A percentile compares a stretch with the other conserved stretches of the same genome.
Evolutionary conservation across 1,284 basidiomycete genomes (phyloP).

Genomic region (Leccinum angustisporum): DNA sequence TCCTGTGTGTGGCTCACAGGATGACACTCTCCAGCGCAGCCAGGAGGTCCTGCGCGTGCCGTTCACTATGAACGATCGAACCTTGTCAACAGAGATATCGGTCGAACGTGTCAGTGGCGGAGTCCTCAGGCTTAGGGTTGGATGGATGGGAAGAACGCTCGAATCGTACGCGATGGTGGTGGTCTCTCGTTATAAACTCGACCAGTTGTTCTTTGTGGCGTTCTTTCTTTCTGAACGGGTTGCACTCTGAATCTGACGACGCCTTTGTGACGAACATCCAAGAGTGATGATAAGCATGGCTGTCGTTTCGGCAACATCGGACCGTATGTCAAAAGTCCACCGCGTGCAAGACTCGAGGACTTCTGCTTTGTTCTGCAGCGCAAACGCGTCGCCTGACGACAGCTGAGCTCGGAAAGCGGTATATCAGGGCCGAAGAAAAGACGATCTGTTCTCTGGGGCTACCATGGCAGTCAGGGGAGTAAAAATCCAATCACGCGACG

Average conservation of each 20-base stretch:
- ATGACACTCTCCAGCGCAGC: neutral
- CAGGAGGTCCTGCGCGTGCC: neutral
- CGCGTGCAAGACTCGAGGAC: neutral
- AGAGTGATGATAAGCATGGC: neutral
- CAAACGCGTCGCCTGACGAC: neutral
- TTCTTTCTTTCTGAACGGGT: neutral
- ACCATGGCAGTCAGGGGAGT: neutral
- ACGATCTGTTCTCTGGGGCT: neutral
- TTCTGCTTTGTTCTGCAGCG: neutral
- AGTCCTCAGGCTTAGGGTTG: neutral
- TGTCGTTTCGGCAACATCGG: neutral
- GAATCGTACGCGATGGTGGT: neutral
- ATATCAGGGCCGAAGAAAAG: neutral
- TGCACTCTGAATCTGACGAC: neutral
- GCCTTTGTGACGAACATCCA: neutral
- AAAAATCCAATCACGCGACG: neutral
- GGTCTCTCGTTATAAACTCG: conserved; percentile 4
- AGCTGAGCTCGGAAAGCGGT: neutral
- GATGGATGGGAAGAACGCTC: neutral
- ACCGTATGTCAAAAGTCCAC: neutral
- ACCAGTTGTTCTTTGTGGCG: neutral
- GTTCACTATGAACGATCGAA: neutral
- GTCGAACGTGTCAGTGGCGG: neutral
- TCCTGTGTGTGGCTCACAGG: neutral
- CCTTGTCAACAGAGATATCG: neutral